Evolutionary conservation across 1,139 yeast species (phyloP), one percentile per base, ranked within the genome.

Genomic region (Yamadazyma atlantica): DNA sequence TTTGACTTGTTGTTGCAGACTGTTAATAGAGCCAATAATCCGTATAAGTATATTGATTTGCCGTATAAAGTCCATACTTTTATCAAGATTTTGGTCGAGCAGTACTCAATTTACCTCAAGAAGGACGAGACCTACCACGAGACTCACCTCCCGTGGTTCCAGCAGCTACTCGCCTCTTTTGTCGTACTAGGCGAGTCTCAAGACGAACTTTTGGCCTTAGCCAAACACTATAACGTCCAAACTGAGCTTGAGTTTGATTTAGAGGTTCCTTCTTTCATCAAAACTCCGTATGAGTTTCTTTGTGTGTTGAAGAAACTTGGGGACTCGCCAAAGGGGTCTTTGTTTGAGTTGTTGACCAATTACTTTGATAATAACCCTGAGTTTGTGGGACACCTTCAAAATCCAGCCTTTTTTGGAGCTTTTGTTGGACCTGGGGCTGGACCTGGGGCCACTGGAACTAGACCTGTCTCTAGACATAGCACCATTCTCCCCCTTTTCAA

Each of bases 1-100:
- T 84, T 88, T 83, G 65, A 65, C 12, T 58, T 87, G 28, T 48
- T 90, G 12, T 95, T 89, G 54, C 94, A 89, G 55, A 67, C 85
- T 0, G 71, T 87, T 19, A 68, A 88, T 1, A 73, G 96, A 47
- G 71, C 84, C 38, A 73, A 79, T 43, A 64, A 87, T 1, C 97
- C 97, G 0, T 92, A 84, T 61, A 88, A 85, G 54, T 90, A 88
- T 49, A 73, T 87, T 38, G 97, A 90, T 54, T 53, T 69, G 41
- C 70, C 86, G 1, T 76, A 75, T 36, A 50, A 56, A 6, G 44
- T 82, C 12, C 85, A 95, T 51, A 84, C 94, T 0, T 79, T 88
- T 41, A 55, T 79, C 2, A 73, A 85, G 30, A 79, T 85, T 0
- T 53, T 88, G 4, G 58, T 80, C 35, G 97, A 90, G 48, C 97